A percentile compares a stretch with the other conserved stretches of the same genome.
Conservation (phyloP, 163 green algal genomes). For the Volvox carteri region DNA sequence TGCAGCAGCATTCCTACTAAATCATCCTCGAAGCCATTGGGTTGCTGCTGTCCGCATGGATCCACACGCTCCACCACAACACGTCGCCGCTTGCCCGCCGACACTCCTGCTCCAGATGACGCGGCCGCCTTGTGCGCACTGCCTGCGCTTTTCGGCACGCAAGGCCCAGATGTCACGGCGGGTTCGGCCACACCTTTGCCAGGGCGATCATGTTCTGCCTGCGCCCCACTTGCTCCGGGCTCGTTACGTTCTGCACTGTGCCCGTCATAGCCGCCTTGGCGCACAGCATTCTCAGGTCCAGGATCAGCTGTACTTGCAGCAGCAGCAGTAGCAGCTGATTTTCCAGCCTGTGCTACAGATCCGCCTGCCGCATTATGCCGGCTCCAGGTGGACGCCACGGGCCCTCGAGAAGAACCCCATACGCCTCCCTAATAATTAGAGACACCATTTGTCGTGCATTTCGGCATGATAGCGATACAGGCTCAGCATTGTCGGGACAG, state of each 20-base stretch:
- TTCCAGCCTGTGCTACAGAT: background rate
- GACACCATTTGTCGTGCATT: background rate
- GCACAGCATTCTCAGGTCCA: background rate
- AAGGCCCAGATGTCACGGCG: background rate
- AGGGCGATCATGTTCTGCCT: background rate
- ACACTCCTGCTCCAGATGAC: background rate
- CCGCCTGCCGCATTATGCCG: background rate
- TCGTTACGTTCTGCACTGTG: background rate
- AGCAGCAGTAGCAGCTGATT: background rate
- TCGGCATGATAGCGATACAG: background rate
- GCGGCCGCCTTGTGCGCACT: background rate
- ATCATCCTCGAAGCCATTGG: background rate
- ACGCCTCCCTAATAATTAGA: background rate
- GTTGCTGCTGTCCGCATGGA: background rate
- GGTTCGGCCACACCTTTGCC: background rate
- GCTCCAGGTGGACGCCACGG: background rate
- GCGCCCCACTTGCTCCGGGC: background rate
- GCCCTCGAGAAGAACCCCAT: background rate
- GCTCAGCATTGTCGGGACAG: background rate
- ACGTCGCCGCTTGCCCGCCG: background rate
- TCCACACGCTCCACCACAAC: background rate
- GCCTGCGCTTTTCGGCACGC: background rate
- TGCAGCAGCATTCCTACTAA: background rate
- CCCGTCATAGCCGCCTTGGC: background rate
- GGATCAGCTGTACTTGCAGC: background rate